These are phyloP conservation scores for Hapsidospora chrysogenum DNA, from an alignment of 495 filamentous ascomycete genomes.

Conservation along the genomic window DNA sequence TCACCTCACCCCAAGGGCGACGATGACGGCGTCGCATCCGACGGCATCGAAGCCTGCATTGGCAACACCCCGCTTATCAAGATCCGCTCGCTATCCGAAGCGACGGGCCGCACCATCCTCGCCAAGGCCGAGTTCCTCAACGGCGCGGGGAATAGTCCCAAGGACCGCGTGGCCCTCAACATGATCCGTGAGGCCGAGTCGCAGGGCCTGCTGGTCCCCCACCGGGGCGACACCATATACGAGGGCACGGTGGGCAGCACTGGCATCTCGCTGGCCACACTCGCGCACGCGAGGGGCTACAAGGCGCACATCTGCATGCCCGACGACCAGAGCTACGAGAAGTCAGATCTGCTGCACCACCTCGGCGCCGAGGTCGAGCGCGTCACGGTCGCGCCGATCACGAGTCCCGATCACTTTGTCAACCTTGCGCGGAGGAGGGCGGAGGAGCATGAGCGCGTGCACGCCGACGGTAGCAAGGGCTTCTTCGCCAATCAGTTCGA, in stretches of 20 bases:
- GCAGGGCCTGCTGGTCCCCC: slow-evolving; percentile 55
- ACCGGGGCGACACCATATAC: slow-evolving; percentile 84
- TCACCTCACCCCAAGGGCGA: not conserved
- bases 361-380: slow-evolving; percentile 82
- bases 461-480: slow-evolving; percentile 34
- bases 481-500: slow-evolving; percentile 98
- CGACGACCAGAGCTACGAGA: slow-evolving; percentile 76
- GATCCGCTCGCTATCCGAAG: slow-evolving; percentile 76
- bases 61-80: slow-evolving; percentile 84
- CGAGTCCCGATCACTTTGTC: slow-evolving; percentile 82
- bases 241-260: slow-evolving; percentile 94
- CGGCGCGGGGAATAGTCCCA: slow-evolving; percentile 87
- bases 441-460: slow-evolving; percentile 38
- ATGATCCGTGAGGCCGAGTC: slow-evolving; percentile 79
- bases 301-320: slow-evolving; percentile 95
- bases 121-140: slow-evolving; percentile 96
- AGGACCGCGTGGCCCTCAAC: slow-evolving; percentile 83
- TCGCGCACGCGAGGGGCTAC: slow-evolving; percentile 80
- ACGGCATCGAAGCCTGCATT: slow-evolving; percentile 84
- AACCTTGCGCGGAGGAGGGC: slow-evolving; percentile 77
- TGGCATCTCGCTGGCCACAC: slow-evolving; percentile 79
- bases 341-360: slow-evolving; percentile 72
- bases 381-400: slow-evolving; percentile 80
- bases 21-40: slow-evolving; percentile 6
- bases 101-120: slow-evolving; percentile 84